Percentiles rank a stretch among this genome's conserved stretches.
These are phyloP conservation scores for Emergomyces pasteurianus DNA, from an alignment of 2,329 filamentous ascomycete genomes.

Conservation along the genomic window DNA sequence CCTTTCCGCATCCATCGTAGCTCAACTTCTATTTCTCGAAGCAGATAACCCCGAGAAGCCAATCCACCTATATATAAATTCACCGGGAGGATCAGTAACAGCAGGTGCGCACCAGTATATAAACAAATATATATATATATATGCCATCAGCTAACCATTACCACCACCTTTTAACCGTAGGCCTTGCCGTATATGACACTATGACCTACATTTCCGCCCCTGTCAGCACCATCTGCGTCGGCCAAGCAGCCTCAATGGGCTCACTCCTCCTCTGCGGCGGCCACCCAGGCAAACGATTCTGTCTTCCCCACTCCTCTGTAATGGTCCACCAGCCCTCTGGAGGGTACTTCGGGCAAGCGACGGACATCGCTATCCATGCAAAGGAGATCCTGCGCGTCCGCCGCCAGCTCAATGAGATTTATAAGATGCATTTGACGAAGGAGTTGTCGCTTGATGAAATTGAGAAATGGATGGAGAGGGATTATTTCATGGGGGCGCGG, in stretches of 20 bases:
- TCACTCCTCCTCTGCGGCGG: conserved; percentile 79
- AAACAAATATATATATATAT: neutral
- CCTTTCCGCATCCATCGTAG: conserved; percentile 85
- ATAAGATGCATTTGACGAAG: conserved; percentile 67
- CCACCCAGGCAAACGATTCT: conserved; percentile 70
- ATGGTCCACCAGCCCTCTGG: conserved; percentile 97
- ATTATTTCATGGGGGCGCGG: conserved; percentile 81
- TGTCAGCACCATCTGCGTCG: conserved; percentile 88
- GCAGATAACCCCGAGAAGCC: conserved; percentile 90
- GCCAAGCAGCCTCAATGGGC: conserved; percentile 91
- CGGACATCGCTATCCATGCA: conserved; percentile 90
- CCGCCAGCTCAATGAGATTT: conserved; percentile 80
- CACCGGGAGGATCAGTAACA: conserved; percentile 82
- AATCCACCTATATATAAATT: conserved; percentile 97
- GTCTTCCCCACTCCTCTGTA: conserved; percentile 82
- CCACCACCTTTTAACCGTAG: conserved; percentile 10
- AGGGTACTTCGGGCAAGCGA: conserved; percentile 53
- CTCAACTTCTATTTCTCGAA: conserved; percentile 94
- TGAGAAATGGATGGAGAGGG: conserved; percentile 90
- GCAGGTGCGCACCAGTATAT: conserved; percentile 42
- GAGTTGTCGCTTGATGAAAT: conserved; percentile 69
- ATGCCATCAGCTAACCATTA: neutral
- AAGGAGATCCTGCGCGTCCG: conserved; percentile 88
- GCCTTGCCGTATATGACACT: conserved; percentile 87
- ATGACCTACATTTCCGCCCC: conserved; percentile 94